These are phyloP conservation scores for Neofusicoccum kwambonambiense DNA, from an alignment of 2,329 filamentous ascomycete genomes.

Conservation along the genomic window DNA sequence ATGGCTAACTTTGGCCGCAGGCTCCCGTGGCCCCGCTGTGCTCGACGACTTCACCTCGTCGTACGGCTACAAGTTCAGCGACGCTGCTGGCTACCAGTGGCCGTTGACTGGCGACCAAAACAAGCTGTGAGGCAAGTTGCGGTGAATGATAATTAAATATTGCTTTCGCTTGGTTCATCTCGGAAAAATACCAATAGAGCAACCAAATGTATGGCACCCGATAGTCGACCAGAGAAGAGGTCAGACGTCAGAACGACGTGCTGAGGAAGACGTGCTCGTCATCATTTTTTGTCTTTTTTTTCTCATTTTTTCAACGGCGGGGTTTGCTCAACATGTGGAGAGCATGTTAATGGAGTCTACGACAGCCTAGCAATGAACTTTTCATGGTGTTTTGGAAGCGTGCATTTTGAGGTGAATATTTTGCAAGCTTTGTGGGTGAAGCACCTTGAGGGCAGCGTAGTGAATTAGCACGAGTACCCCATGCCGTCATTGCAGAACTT, in stretches of 20 bases:
- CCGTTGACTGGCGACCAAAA: slow-evolving; percentile 74
- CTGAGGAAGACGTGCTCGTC: neutral
- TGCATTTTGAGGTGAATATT: neutral
- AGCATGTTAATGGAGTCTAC: slow-evolving; percentile 15
- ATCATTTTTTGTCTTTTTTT: neutral
- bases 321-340: slow-evolving; percentile 5
- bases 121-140: slow-evolving; percentile 65
- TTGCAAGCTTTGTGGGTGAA: neutral
- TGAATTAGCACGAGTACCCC: neutral
- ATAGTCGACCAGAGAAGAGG: neutral
- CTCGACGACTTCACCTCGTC: slow-evolving; percentile 97
- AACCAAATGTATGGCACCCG: slow-evolving; percentile 10
- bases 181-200: slow-evolving; percentile 16
- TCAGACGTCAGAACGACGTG: slow-evolving; percentile 6
- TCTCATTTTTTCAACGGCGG: neutral
- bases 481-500: slow-evolving; percentile 6
- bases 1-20: slow-evolving; percentile 49
- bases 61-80: slow-evolving; percentile 98
- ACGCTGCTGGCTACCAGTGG: slow-evolving; percentile 88
- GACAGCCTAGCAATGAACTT: slow-evolving; percentile 9
- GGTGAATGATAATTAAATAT: neutral
- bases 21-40: slow-evolving; percentile 92
- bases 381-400: neutral
- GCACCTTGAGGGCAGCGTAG: neutral
- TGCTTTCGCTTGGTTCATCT: slow-evolving; percentile 1